phyloP scores from a whole-genome alignment of 768 basidiomycete species.

The Phylloporus sp. region DNA sequence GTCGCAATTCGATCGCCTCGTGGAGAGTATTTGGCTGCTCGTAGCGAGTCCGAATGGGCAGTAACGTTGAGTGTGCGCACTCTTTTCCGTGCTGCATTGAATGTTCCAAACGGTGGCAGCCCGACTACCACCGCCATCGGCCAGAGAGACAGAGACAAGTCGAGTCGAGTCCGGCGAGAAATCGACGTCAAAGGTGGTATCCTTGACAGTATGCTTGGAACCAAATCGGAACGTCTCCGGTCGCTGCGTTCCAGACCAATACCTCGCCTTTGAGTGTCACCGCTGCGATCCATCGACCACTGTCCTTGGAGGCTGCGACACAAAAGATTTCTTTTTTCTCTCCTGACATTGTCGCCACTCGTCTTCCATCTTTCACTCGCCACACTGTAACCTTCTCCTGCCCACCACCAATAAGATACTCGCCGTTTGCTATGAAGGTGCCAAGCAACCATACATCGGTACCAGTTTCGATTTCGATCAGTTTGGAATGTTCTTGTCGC shows the following conservation, averaged over 20 bases:
- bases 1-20: neutral
- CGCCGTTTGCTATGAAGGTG: neutral
- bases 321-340: neutral
- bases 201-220: too few relatives aligned
- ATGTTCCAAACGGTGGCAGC: neutral
- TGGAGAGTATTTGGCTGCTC: neutral
- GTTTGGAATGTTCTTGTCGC: neutral
- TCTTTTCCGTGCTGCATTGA: neutral
- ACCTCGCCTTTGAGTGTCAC: neutral
- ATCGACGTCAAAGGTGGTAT: neutral
- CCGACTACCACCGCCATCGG: too few relatives aligned
- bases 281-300: neutral
- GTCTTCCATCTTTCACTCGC: neutral
- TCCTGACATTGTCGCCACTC: neutral
- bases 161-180: constrained; percentile 6
- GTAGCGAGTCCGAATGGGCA: neutral
- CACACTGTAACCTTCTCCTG: neutral
- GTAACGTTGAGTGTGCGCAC: neutral
- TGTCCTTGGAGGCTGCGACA: neutral
- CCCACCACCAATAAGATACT: neutral
- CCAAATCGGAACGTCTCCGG: neutral
- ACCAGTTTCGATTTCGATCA: neutral
- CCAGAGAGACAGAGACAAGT: too few relatives aligned
- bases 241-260: neutral
- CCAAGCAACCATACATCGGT: neutral